phyloP scores from a whole-genome alignment of 768 basidiomycete genomes.

The Kwoniella sp. region DNA sequence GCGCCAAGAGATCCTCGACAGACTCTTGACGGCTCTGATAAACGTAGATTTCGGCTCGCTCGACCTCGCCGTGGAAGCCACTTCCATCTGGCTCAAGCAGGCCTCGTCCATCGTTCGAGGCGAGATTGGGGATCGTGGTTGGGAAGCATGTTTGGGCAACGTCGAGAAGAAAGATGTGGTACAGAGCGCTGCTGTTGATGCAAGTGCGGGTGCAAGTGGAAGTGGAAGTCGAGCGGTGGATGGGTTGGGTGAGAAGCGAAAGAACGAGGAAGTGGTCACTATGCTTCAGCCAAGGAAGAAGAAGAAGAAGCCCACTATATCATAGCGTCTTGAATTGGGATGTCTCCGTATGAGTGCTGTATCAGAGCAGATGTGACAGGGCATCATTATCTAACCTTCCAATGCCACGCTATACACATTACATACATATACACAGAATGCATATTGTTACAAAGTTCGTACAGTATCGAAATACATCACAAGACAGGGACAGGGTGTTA shows the following conservation, averaged over 20 bases:
- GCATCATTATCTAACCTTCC: no score
- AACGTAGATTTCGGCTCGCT: slow-evolving; percentile 76
- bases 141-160: slow-evolving; percentile 26
- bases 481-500: no score
- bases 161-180: slow-evolving; percentile 29
- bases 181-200: not conserved
- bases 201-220: not conserved
- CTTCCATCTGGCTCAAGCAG: slow-evolving; percentile 67
- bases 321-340: no score
- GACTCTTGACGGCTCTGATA: slow-evolving; percentile 69
- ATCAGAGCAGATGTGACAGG: no score
- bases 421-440: no score
- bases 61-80: slow-evolving; percentile 69
- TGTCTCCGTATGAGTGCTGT: no score
- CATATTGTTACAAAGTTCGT: no score
- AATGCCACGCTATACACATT: no score
- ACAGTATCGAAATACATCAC: no score
- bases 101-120: slow-evolving; percentile 35
- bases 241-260: slow-evolving; percentile 21
- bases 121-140: slow-evolving; percentile 42
- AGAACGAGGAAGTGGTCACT: slow-evolving; percentile 38
- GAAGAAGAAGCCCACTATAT: slow-evolving; percentile 31
- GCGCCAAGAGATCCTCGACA: slow-evolving; percentile 65
- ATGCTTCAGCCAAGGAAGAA: slow-evolving; percentile 52
- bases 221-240: not conserved